Percentiles rank a stretch among this genome's conserved stretches.
These are phyloP conservation scores for Terfezia claveryi DNA, from an alignment of 495 filamentous ascomycete species.

Conservation along the genomic window DNA sequence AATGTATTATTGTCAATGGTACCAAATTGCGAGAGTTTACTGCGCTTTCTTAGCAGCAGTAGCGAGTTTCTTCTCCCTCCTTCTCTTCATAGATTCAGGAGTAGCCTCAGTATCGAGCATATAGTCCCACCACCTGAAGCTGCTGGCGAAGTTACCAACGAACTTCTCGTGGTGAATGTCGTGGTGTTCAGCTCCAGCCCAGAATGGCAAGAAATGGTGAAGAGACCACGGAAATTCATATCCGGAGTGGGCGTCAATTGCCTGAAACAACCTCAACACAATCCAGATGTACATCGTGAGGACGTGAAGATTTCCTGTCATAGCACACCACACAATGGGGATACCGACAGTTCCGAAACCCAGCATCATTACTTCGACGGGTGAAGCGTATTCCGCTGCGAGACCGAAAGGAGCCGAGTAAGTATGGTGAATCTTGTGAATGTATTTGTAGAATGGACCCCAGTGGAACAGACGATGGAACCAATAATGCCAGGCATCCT, in stretches of 20 bases:
- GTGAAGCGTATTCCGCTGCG: conserved; percentile 91
- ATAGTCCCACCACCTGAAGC: conserved; percentile 98
- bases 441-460: conserved; percentile 76
- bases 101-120: conserved; percentile 80
- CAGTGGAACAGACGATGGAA: conserved; percentile 85
- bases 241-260: conserved; percentile 89
- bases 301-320: conserved; percentile 76
- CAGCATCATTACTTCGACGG: conserved; percentile 93
- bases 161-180: conserved; percentile 93
- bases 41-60: conserved; percentile 11
- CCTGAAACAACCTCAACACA: conserved; percentile 76
- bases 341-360: conserved; percentile 69
- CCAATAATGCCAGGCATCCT: conserved; percentile 99
- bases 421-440: conserved; percentile 97
- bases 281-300: conserved; percentile 98
- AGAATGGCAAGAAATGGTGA: conserved; percentile 89
- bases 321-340: conserved; percentile 65
- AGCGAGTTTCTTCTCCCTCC: not conserved
- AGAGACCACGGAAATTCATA: conserved; percentile 97
- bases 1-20: no score
- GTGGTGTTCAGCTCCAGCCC: conserved; percentile 93
- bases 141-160: conserved; percentile 91
- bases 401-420: conserved; percentile 95
- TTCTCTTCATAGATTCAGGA: conserved; percentile 54
- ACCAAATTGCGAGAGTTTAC: conserved; percentile 2